These are phyloP conservation scores for Phytopythium vexans DNA, from an alignment of 352 stramenopile species.

Conservation along the genomic window DNA sequence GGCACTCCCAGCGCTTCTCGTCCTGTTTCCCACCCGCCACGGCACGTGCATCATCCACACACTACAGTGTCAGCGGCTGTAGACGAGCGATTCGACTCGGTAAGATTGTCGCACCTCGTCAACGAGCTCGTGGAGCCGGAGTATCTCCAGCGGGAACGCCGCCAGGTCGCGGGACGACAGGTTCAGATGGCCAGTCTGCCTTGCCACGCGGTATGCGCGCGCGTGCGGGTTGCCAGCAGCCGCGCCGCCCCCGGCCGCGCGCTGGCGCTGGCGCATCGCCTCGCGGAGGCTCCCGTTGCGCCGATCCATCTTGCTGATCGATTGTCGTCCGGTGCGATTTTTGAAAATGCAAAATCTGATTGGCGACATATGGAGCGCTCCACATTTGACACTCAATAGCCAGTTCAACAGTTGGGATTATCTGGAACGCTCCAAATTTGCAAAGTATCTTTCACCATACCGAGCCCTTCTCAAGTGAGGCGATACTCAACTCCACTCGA, in stretches of 20 bases:
- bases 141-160: slow-evolving; percentile 53
- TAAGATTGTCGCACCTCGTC: slow-evolving; percentile 28
- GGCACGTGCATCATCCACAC: too few relatives aligned
- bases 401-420: too few relatives aligned
- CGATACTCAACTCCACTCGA: too few relatives aligned
- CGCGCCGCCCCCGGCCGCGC: neutral
- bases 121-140: slow-evolving; percentile 56
- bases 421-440: too few relatives aligned
- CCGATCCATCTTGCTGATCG: slow-evolving; percentile 22
- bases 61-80: too few relatives aligned
- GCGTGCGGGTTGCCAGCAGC: slow-evolving; percentile 11
- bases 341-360: too few relatives aligned
- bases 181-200: slow-evolving; percentile 59
- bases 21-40: slow-evolving; percentile 16
- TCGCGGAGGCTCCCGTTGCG: slow-evolving; percentile 37
- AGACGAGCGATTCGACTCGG: too few relatives aligned
- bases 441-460: too few relatives aligned
- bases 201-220: slow-evolving; percentile 47
- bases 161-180: slow-evolving; percentile 49
- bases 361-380: too few relatives aligned
- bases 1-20: slow-evolving; percentile 73
- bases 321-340: too few relatives aligned
- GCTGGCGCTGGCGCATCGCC: slow-evolving; percentile 25
- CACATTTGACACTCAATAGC: too few relatives aligned
- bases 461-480: too few relatives aligned